Evolutionary conservation across 352 stramenopile genomes (phyloP).

Genomic region (Phytophthora quininea): DNA sequence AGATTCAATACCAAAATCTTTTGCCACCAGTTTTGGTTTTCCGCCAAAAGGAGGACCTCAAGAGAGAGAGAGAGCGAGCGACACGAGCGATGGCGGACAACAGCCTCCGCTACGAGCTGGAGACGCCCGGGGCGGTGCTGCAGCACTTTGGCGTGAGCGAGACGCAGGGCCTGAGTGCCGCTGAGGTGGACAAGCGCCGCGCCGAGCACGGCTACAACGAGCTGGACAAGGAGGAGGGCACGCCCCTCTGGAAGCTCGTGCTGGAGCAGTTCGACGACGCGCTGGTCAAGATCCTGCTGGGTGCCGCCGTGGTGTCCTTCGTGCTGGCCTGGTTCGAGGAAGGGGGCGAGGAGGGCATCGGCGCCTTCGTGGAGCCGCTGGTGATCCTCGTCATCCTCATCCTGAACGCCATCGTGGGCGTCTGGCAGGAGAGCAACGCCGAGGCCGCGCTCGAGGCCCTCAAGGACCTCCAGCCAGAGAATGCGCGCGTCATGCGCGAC

Average conservation of each 20-base stretch:
- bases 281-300: constrained; percentile 98
- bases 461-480: constrained; percentile 95
- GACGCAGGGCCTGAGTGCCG: constrained; percentile 52
- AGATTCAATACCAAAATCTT: background rate
- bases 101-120: constrained; percentile 56
- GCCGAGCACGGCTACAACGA: constrained; percentile 84
- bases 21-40: background rate
- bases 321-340: constrained; percentile 93
- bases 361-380: constrained; percentile 95
- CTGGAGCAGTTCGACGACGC: constrained; percentile 99
- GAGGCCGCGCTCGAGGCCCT: constrained; percentile 94
- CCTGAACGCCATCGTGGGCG: constrained; percentile 96
- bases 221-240: constrained; percentile 90
- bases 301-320: constrained; percentile 94
- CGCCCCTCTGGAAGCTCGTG: constrained; percentile 94
- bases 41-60: background rate
- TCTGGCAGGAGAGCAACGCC: constrained; percentile 96
- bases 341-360: constrained; percentile 82
- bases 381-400: constrained; percentile 98
- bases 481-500: constrained; percentile 73
- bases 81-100: constrained; percentile 30
- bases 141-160: constrained; percentile 79
- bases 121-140: constrained; percentile 79
- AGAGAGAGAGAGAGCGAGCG: background rate
- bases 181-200: constrained; percentile 63